phyloP scores from a whole-genome alignment of 2,329 filamentous ascomycete genomes.

The Penicillium digitatum region DNA sequence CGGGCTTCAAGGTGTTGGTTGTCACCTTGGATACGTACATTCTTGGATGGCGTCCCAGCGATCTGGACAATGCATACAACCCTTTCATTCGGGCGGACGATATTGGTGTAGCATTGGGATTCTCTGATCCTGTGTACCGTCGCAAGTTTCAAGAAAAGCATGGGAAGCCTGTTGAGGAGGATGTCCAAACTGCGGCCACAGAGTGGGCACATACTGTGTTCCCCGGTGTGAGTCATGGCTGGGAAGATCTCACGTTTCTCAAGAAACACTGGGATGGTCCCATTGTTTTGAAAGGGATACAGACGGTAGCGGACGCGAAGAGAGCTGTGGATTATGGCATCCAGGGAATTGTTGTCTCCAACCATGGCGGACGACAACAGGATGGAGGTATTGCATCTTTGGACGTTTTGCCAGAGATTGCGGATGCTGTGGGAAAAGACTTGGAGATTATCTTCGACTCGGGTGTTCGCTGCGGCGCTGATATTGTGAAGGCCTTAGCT shows the following conservation, averaged over 20 bases:
- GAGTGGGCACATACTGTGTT: slow-evolving; percentile 54
- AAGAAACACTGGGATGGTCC: slow-evolving; percentile 59
- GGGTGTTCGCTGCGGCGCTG: slow-evolving; percentile 45
- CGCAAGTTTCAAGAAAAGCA: slow-evolving; percentile 48
- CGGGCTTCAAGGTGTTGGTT: slow-evolving; percentile 62
- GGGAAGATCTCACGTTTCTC: slow-evolving; percentile 57
- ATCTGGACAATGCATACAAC: slow-evolving; percentile 58
- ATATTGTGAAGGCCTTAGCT: slow-evolving; percentile 48
- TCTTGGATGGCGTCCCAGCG: slow-evolving; percentile 63
- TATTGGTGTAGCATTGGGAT: slow-evolving; percentile 58
- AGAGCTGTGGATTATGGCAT: slow-evolving; percentile 44
- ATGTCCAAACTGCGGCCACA: slow-evolving; percentile 43
- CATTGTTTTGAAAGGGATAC: slow-evolving; percentile 58
- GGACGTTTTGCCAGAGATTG: slow-evolving; percentile 54
- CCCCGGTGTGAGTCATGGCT: slow-evolving; percentile 52
- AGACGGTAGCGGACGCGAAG: slow-evolving; percentile 45
- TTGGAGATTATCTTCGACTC: slow-evolving; percentile 47
- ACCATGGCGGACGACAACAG: slow-evolving; percentile 49
- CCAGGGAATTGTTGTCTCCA: slow-evolving; percentile 48
- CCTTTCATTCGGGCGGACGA: slow-evolving; percentile 27
- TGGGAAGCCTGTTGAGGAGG: slow-evolving; percentile 45
- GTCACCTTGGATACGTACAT: slow-evolving; percentile 69
- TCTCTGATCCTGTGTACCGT: slow-evolving; percentile 64
- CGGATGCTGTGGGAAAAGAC: slow-evolving; percentile 37
- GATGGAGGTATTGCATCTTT: slow-evolving; percentile 46